Conservation (phyloP, 2,329 filamentous ascomycete genomes). For the Ceratocystis papillata region DNA sequence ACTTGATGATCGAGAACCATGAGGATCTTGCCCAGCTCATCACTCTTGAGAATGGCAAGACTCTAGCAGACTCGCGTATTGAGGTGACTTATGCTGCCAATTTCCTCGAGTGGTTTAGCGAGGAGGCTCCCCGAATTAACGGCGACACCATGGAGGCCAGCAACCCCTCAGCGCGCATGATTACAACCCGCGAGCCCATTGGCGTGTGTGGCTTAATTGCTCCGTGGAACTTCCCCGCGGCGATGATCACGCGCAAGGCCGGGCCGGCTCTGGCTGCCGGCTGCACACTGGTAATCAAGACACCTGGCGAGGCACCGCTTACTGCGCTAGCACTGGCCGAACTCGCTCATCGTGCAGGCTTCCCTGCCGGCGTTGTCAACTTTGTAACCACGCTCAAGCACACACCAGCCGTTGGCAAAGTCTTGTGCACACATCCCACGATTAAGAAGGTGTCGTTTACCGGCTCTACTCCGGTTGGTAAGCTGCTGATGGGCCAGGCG, state of each 20-base stretch:
- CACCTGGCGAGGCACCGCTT: conserved; percentile 79
- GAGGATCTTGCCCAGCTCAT: conserved; percentile 58
- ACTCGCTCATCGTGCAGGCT: conserved; percentile 69
- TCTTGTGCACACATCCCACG: conserved; percentile 32
- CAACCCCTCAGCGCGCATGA: conserved; percentile 45
- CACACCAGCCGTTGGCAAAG: conserved; percentile 63
- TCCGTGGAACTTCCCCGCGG: conserved; percentile 48
- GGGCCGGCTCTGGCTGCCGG: conserved; percentile 54
- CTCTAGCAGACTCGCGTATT: conserved; percentile 48
- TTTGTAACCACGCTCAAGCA: conserved; percentile 67
- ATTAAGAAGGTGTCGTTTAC: conserved; percentile 66
- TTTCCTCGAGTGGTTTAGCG: conserved; percentile 55
- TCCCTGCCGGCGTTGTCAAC: conserved; percentile 80
- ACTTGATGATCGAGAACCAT: conserved; percentile 54
- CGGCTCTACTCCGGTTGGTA: conserved; percentile 42
- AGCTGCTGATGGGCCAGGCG: conserved; percentile 56
- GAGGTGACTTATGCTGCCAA: conserved; percentile 49
- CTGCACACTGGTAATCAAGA: conserved; percentile 73
- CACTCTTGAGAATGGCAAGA: conserved; percentile 63
- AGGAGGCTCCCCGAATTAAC: conserved; percentile 47
- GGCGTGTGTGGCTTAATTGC: conserved; percentile 33
- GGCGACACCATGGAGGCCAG: conserved; percentile 44
- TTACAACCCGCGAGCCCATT: conserved; percentile 31
- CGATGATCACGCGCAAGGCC: conserved; percentile 41
- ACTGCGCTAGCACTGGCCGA: conserved; percentile 77